Evolutionary conservation across 2,329 filamentous ascomycete species (phyloP).

Genomic region (Coniochaeta sp.): DNA sequence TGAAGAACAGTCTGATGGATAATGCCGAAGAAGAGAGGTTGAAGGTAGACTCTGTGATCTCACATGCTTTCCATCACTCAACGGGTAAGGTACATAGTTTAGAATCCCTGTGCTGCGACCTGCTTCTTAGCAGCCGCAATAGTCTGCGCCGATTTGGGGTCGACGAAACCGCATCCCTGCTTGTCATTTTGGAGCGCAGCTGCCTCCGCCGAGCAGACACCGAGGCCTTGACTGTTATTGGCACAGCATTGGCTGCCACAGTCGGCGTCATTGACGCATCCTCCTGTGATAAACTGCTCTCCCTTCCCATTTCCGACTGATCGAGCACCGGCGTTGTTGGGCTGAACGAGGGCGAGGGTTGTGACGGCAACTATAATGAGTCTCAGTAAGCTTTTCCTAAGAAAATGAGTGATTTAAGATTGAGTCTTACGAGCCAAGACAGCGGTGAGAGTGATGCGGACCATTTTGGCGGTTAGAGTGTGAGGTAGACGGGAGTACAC

Average conservation of each 20-base stretch:
- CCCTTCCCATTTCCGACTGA: slow-evolving; percentile 19
- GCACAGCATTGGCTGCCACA: slow-evolving; percentile 18
- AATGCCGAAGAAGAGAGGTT: no score
- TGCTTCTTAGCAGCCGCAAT: not conserved
- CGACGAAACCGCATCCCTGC: slow-evolving; percentile 24
- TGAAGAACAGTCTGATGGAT: no score
- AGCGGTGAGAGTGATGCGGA: slow-evolving; percentile 5
- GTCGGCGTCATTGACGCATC: slow-evolving; percentile 18
- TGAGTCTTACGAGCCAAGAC: slow-evolving; percentile 6
- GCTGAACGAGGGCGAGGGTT: slow-evolving; percentile 9
- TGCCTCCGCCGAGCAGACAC: slow-evolving; percentile 24
- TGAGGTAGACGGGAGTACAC: not conserved
- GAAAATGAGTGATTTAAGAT: not conserved
- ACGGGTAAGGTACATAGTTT: not conserved
- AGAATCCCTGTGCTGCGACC: not conserved
- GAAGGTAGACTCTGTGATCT: not conserved
- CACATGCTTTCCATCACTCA: not conserved
- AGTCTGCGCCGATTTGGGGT: not conserved
- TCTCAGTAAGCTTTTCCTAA: not conserved
- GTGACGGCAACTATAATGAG: slow-evolving; percentile 5
- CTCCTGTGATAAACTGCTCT: slow-evolving; percentile 21
- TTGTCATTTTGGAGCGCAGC: slow-evolving; percentile 23
- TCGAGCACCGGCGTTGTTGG: slow-evolving; percentile 12
- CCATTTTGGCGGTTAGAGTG: slow-evolving; percentile 5
- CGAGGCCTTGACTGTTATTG: slow-evolving; percentile 10